Percentiles rank a stretch among this genome's conserved stretches.
Evolutionary conservation across 495 filamentous ascomycete species (phyloP).

Genomic region (Aspergillus haitiensis): DNA sequence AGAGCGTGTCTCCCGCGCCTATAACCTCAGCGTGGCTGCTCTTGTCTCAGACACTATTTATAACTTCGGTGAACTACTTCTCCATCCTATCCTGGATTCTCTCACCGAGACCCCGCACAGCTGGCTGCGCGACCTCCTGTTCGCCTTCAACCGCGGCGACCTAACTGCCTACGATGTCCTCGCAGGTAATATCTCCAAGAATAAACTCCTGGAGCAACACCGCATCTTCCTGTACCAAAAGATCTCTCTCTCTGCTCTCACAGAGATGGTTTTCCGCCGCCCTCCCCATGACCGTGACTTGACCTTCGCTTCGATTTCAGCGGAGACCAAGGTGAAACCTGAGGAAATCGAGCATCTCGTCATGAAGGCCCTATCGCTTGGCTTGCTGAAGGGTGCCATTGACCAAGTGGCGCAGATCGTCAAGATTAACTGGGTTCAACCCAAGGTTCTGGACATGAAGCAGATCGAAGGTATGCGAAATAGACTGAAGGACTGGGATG

Average conservation of each 20-base stretch:
- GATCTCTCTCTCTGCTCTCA: constrained; percentile 92
- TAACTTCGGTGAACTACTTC: constrained; percentile 98
- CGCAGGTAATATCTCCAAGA: constrained; percentile 70
- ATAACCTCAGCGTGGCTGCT: constrained; percentile 89
- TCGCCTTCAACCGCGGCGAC: constrained; percentile 96
- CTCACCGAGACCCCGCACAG: constrained; percentile 62
- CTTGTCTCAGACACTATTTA: constrained; percentile 93
- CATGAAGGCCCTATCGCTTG: constrained; percentile 96
- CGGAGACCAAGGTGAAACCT: constrained; percentile 87
- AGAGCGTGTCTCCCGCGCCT: constrained; percentile 79
- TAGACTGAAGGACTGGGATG: constrained; percentile 89
- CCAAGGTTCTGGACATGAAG: constrained; percentile 91
- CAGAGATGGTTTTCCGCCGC: constrained; percentile 93
- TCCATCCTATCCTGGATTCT: constrained; percentile 92
- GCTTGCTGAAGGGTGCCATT: constrained; percentile 85
- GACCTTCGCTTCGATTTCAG: constrained; percentile 80
- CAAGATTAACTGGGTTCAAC: constrained; percentile 97
- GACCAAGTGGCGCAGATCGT: constrained; percentile 95
- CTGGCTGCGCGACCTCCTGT: constrained; percentile 92
- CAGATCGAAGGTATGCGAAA: constrained; percentile 94
- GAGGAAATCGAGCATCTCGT: constrained; percentile 96
- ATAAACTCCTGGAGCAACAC: constrained; percentile 76
- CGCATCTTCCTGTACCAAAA: constrained; percentile 88
- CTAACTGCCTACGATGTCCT: constrained; percentile 82
- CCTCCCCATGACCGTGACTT: constrained; percentile 94